These are phyloP conservation scores for Chrysosporium keratinophilum DNA, from an alignment of 2,329 filamentous ascomycete genomes.

Conservation along the genomic window DNA sequence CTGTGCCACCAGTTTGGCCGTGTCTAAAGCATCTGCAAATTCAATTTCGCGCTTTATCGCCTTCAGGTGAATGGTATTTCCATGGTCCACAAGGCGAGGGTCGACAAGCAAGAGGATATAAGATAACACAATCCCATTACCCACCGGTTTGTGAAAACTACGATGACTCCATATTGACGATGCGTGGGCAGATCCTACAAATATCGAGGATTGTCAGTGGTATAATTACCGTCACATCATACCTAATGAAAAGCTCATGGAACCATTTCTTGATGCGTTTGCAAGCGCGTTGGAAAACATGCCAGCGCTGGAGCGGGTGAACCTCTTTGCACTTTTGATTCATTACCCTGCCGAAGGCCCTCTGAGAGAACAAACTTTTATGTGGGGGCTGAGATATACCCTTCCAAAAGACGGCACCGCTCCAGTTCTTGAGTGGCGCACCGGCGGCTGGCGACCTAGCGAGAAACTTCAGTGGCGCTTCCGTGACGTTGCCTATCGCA, in stretches of 20 bases:
- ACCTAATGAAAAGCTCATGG: constrained; percentile 7
- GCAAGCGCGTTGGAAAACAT: constrained; percentile 10
- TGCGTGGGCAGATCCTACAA: not conserved
- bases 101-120: not conserved
- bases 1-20: not conserved
- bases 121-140: not conserved
- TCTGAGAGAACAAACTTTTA: not conserved
- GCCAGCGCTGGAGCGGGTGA: constrained; percentile 7
- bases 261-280: constrained; percentile 10
- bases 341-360: not conserved
- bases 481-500: not conserved
- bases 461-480: constrained; percentile 3
- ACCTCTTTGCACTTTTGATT: not conserved
- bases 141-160: not conserved
- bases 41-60: constrained; percentile 5
- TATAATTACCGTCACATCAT: constrained; percentile 4
- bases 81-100: constrained; percentile 7
- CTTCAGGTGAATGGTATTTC: constrained; percentile 11
- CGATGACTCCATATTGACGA: not conserved
- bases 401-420: not conserved
- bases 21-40: not conserved
- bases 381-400: constrained; percentile 8
- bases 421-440: constrained; percentile 9
- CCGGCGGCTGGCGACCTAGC: constrained; percentile 9
- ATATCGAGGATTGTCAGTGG: not conserved